Conservation (phyloP, 352 stramenopile genomes). For the Plasmopara halstedii region DNA sequence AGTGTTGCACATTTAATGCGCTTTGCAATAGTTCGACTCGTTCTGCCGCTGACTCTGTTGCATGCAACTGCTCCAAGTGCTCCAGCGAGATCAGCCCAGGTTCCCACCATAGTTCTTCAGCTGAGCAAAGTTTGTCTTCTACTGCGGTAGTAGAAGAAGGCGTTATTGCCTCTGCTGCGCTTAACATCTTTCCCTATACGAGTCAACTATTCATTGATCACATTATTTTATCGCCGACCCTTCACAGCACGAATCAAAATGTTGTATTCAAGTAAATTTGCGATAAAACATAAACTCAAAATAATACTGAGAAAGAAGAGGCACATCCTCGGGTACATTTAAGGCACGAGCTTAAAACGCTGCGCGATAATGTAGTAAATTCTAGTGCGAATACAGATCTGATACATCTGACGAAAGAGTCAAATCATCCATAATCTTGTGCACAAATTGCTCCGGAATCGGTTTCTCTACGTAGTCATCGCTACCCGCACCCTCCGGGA, state of each 20-base stretch:
- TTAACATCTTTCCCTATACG: constrained; percentile 10
- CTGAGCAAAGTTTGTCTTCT: constrained; percentile 9
- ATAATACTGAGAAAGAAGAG: too few species aligned
- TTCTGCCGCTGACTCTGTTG: constrained; percentile 13
- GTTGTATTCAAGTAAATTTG: too few species aligned
- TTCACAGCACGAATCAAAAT: too few species aligned
- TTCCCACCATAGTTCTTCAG: constrained; percentile 1
- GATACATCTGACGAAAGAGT: constrained; percentile 90
- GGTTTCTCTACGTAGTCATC: constrained; percentile 93
- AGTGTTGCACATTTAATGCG: constrained; percentile 43
- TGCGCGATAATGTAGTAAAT: constrained; percentile 4
- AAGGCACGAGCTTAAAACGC: neutral
- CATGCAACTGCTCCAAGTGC: constrained; percentile 25
- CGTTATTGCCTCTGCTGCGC: constrained; percentile 4
- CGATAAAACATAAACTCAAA: too few species aligned
- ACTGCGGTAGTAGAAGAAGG: constrained; percentile 3
- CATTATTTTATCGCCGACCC: constrained; percentile 3
- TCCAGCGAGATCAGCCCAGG: constrained; percentile 27
- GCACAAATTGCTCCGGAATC: constrained; percentile 97
- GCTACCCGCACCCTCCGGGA: constrained; percentile 71
- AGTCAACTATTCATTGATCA: neutral
- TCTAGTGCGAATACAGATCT: constrained; percentile 89
- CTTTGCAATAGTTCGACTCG: constrained; percentile 25
- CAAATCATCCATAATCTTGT: constrained; percentile 85
- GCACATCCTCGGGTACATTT: too few species aligned